phyloP scores from a whole-genome alignment of 129 eudicot species.

The Calendula officinalis region DNA sequence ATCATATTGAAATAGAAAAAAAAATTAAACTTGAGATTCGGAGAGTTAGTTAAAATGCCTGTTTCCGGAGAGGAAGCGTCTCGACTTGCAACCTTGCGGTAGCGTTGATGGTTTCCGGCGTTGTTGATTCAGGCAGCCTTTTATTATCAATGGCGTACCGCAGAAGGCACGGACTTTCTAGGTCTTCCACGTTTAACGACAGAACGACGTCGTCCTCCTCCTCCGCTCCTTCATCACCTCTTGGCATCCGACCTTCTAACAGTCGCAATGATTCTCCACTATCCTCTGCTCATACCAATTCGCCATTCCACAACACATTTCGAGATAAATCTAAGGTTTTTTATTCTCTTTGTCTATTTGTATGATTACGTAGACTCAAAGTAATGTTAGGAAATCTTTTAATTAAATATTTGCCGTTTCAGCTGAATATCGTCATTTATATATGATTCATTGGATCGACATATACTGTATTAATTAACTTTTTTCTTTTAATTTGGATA shows the following conservation, averaged over 20 bases:
- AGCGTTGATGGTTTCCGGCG: background rate
- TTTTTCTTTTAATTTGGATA: no score
- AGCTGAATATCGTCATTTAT: no score
- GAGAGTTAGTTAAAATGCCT: slow-evolving; percentile 21
- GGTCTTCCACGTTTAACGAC: slow-evolving; percentile 22
- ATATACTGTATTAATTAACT: no score
- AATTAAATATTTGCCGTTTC: no score
- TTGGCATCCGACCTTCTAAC: background rate
- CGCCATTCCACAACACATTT: slow-evolving; percentile 9
- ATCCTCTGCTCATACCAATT: slow-evolving; percentile 9
- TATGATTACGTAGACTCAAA: background rate
- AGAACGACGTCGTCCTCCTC: slow-evolving; percentile 20
- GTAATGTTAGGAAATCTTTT: no score
- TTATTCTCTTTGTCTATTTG: background rate
- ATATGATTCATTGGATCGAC: no score
- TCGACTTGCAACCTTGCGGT: slow-evolving; percentile 4
- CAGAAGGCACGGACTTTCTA: slow-evolving; percentile 24
- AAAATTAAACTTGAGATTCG: slow-evolving; percentile 7
- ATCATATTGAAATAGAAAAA: background rate
- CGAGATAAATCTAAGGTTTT: slow-evolving; percentile 23
- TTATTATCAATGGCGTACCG: slow-evolving; percentile 22
- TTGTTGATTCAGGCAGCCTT: no score
- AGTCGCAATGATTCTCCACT: slow-evolving; percentile 18
- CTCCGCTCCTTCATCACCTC: slow-evolving; percentile 14
- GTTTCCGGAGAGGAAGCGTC: background rate